Evolutionary conservation across 83 land plant species (phyloP), one percentile per base, ranked within the genome.

Genomic region (Diphasiastrum complanatum): DNA sequence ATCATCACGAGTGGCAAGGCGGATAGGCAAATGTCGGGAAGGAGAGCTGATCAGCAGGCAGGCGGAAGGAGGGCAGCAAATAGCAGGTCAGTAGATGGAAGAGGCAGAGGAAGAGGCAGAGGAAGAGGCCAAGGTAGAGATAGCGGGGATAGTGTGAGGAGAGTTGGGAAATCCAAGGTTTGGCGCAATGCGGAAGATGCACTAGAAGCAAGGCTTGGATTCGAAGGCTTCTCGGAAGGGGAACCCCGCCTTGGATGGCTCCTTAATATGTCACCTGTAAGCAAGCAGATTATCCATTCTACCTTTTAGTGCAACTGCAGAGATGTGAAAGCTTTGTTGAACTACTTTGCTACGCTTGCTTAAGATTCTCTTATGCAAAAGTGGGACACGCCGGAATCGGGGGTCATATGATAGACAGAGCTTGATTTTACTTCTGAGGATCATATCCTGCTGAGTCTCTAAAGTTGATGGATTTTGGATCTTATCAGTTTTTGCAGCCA

Each of bases 241-340:
- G 99, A 93, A 1, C 84, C 80, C 33, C 68, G 92, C 45, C 89
- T 93, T 26, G 99, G 99, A 22, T 93, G 99, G 99, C 81, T 93
- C 3, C 89, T 93, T 68, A 86, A 97, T 16, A 67, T 89, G 71
- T 50, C 91, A 22, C 71, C 96, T 31, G 96, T 93, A 68, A 66
- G 80, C 23, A 25, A 38, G 16, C 16, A 50, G 14, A 16, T 32
- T 29, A n/a, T 55, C 38, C 16, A 29, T 24, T 45, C 45, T 41
- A 25, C 12, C 36, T 16, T 1, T 12, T 33, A 41, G 2, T 12
- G 19, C n/a, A 3, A 14, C 5, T 1, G 52, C 24, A 47, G 12
- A 11, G 18, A 5, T 10, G 8, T 5, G 51, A 49, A 19, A 14
- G 51, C 20, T 49, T 49, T 22, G 8, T 11, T 14, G 6, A 8